Conservation (phyloP, 495 filamentous ascomycete species). For the Penicillium dipodomyicola region DNA sequence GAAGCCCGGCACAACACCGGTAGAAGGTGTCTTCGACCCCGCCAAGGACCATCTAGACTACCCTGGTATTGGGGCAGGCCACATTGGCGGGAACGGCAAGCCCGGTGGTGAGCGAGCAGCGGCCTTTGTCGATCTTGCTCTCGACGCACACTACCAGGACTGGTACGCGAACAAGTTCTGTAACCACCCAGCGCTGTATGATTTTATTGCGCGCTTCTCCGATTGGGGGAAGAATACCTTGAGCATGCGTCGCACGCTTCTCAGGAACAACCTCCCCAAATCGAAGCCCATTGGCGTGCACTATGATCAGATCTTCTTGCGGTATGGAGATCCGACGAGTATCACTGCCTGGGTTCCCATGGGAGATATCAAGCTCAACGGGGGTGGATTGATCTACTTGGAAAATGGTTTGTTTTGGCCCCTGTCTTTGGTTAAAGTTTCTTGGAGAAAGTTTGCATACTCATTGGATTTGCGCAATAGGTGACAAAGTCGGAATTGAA, state of each 20-base stretch:
- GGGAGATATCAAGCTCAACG: conserved; percentile 55
- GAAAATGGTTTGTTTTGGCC: conserved; percentile 42
- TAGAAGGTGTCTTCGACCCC: conserved; percentile 53
- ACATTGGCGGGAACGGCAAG: conserved; percentile 47
- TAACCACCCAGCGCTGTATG: conserved; percentile 50
- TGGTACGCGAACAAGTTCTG: conserved; percentile 60
- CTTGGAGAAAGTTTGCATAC: neutral
- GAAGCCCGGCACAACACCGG: conserved; percentile 40
- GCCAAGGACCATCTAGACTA: conserved; percentile 46
- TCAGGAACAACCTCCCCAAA: conserved; percentile 59
- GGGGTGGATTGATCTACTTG: conserved; percentile 62
- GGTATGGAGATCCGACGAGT: conserved; percentile 54
- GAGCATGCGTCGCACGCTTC: conserved; percentile 44
- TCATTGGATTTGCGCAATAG: conserved; percentile 20
- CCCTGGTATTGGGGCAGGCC: conserved; percentile 58
- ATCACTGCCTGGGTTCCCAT: conserved; percentile 67
- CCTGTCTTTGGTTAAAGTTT: neutral
- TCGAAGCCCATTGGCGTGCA: conserved; percentile 61
- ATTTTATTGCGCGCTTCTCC: conserved; percentile 52
- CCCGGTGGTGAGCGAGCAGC: conserved; percentile 45
- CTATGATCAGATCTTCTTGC: conserved; percentile 66
- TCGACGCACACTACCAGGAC: conserved; percentile 54
- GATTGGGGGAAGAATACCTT: conserved; percentile 55
- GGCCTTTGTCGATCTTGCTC: conserved; percentile 53
- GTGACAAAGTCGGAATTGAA: conserved; percentile 39